These are phyloP conservation scores for Poterioochromonas sp. DNA, from an alignment of 352 stramenopile genomes.

Conservation along the genomic window DNA sequence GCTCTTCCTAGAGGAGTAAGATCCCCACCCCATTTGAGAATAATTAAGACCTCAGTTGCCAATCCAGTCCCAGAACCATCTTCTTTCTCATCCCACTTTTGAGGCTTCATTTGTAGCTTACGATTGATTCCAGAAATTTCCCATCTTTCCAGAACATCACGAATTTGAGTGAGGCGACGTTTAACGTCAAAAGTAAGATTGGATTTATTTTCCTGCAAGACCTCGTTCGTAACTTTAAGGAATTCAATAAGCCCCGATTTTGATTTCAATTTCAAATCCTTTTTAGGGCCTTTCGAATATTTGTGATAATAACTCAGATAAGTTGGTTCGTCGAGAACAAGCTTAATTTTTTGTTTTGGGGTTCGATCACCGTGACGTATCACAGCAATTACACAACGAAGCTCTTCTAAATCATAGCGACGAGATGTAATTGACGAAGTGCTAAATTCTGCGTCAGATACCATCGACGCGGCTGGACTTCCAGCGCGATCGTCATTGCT, in stretches of 20 bases:
- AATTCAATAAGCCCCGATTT: slow-evolving; percentile 61
- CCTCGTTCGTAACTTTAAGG: slow-evolving; percentile 53
- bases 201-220: slow-evolving; percentile 54
- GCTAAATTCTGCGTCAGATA: not conserved
- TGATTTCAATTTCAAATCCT: slow-evolving; percentile 71
- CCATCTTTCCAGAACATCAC: slow-evolving; percentile 89
- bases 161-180: slow-evolving; percentile 86
- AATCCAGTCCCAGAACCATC: slow-evolving; percentile 25
- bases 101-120: slow-evolving; percentile 91
- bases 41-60: slow-evolving; percentile 86
- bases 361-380: slow-evolving; percentile 96
- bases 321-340: slow-evolving; percentile 48
- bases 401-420: slow-evolving; percentile 62
- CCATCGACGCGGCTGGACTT: not conserved
- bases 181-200: slow-evolving; percentile 70
- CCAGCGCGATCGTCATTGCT: not conserved
- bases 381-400: slow-evolving; percentile 96
- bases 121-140: slow-evolving; percentile 94
- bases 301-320: slow-evolving; percentile 53
- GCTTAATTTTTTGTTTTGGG: slow-evolving; percentile 98
- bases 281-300: slow-evolving; percentile 49
- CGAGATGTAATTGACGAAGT: not conserved
- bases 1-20: slow-evolving; percentile 92
- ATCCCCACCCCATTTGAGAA: slow-evolving; percentile 98
- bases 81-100: slow-evolving; percentile 53